Evolutionary conservation across 768 basidiomycete genomes (phyloP).

Genomic region (Boletus pseudo-olivaceus): DNA sequence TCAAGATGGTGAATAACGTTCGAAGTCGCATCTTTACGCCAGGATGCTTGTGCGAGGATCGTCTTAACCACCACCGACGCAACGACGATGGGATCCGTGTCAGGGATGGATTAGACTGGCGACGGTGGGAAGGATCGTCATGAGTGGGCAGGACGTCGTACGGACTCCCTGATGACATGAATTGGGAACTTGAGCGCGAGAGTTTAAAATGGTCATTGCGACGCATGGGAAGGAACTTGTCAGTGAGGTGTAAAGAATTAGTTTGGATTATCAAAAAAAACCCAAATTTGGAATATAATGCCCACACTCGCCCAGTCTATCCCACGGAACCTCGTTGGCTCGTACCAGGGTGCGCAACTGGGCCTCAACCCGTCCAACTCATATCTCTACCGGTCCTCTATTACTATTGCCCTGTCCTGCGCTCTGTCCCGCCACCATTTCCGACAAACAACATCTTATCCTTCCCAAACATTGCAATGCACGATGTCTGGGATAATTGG

Average conservation of each 20-base stretch:
- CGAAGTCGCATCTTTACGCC: conserved; percentile 26
- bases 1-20: conserved; percentile 37
- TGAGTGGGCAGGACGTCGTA: conserved; percentile 10
- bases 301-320: too few relatives aligned
- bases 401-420: too few relatives aligned
- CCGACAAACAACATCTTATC: too few relatives aligned
- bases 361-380: too few relatives aligned
- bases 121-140: conserved; percentile 3
- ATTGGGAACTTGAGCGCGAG: background rate
- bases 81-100: background rate
- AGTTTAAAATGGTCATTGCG: background rate
- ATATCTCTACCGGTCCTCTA: too few relatives aligned
- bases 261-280: too few relatives aligned
- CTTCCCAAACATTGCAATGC: background rate
- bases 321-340: too few relatives aligned
- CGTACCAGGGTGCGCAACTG: too few relatives aligned
- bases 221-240: too few relatives aligned
- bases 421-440: too few relatives aligned
- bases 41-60: background rate
- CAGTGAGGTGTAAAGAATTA: too few relatives aligned
- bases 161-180: conserved; percentile 8
- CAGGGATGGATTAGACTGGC: background rate
- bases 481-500: conserved; percentile 2
- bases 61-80: conserved; percentile 10
- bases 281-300: too few relatives aligned